Conservation (phyloP, 345 rosid species). For the Microcos paniculata region DNA sequence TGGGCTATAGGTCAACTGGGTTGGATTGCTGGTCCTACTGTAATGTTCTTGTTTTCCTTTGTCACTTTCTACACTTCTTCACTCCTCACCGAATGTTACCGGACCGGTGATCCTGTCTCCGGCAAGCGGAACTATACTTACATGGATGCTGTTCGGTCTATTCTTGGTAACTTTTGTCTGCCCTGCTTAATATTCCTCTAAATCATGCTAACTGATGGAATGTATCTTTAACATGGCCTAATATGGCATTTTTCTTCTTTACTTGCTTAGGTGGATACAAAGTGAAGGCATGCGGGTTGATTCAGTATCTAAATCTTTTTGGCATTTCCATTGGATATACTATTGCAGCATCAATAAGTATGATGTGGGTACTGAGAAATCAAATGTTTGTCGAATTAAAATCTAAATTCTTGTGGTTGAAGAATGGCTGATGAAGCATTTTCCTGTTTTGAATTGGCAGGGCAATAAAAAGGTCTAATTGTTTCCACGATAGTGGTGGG, state of each 20-base stretch:
- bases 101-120: slow-evolving; percentile 50
- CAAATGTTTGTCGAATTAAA: neutral
- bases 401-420: neutral
- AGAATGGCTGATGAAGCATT: neutral
- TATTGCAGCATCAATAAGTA: slow-evolving; percentile 77
- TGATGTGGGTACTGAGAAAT: slow-evolving; percentile 48
- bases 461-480: slow-evolving; percentile 79
- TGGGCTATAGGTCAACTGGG: slow-evolving; percentile 92
- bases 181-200: neutral
- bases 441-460: slow-evolving; percentile 31
- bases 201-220: neutral
- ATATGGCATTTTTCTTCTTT: neutral
- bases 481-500: slow-evolving; percentile 66
- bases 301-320: slow-evolving; percentile 70
- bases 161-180: slow-evolving; percentile 47
- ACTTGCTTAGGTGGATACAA: slow-evolving; percentile 57
- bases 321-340: slow-evolving; percentile 73
- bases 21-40: slow-evolving; percentile 81
- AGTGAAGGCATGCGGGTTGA: slow-evolving; percentile 60
- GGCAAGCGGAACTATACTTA: slow-evolving; percentile 84
- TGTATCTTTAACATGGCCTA: neutral
- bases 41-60: slow-evolving; percentile 69
- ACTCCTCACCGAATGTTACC: slow-evolving; percentile 70
- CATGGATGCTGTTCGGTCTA: slow-evolving; percentile 70
- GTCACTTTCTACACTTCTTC: slow-evolving; percentile 69